Percentiles rank a stretch among this genome's conserved stretches.
Evolutionary conservation across 345 rosid species (phyloP).

Genomic region (Excoecaria agallocha): DNA sequence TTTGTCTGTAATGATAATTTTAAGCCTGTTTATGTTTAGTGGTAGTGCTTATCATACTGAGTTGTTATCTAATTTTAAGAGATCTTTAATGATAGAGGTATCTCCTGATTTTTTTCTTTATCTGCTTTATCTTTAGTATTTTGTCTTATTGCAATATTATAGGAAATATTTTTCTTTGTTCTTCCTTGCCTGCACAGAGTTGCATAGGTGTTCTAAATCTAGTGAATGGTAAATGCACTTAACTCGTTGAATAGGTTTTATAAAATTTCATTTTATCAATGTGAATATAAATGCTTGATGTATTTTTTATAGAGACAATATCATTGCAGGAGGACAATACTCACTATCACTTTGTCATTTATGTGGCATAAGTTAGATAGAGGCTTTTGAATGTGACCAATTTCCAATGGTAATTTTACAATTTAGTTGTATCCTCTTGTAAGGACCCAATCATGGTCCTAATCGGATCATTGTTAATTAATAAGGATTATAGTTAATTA

Average conservation of each 20-base stretch:
- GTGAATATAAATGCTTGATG: conserved; percentile 2
- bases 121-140: conserved; percentile 10
- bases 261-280: conserved; percentile 1
- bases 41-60: not conserved
- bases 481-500: too few relatives aligned
- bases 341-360: conserved; percentile 57
- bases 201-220: conserved; percentile 54
- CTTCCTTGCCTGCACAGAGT: too few relatives aligned
- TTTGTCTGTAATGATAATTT: not conserved
- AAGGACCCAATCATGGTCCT: too few relatives aligned
- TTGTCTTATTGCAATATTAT: conserved; percentile 40
- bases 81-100: not conserved
- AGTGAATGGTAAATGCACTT: conserved; percentile 49
- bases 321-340: conserved; percentile 32
- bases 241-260: conserved; percentile 4
- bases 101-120: not conserved
- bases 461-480: too few relatives aligned
- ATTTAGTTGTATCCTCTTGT: too few relatives aligned
- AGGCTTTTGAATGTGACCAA: too few relatives aligned
- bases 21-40: not conserved
- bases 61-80: too few relatives aligned
- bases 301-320: conserved; percentile 41
- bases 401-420: too few relatives aligned
- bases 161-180: conserved; percentile 78
- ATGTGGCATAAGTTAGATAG: too few relatives aligned